Conservation (phyloP, 1,284 basidiomycete genomes). For the Acaromyces ingoldii region DNA sequence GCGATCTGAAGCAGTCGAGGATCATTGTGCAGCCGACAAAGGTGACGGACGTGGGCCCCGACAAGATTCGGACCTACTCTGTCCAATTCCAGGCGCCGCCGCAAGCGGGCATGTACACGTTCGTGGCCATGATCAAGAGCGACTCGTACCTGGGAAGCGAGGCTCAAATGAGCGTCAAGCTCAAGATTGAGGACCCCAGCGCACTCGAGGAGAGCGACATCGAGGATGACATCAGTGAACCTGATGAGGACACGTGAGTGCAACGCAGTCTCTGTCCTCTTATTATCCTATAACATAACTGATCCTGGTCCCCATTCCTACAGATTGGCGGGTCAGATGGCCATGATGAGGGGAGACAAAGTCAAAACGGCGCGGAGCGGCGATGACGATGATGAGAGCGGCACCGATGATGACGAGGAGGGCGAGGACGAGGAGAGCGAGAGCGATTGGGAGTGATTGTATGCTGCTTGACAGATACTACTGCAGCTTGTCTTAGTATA, state of each 20-base stretch:
- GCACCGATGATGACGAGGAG: constrained; percentile 17
- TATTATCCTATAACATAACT: neutral
- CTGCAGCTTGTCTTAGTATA: too few species aligned
- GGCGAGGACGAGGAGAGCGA: constrained; percentile 19
- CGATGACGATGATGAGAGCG: constrained; percentile 19
- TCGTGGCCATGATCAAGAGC: constrained; percentile 77
- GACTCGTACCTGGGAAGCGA: constrained; percentile 85
- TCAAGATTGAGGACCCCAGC: constrained; percentile 67
- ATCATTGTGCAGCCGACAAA: constrained; percentile 86
- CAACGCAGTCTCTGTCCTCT: constrained; percentile 61
- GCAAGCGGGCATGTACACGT: constrained; percentile 76
- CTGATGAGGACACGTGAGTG: constrained; percentile 41
- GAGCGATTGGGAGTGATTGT: constrained; percentile 11
- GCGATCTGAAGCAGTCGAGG: constrained; percentile 81
- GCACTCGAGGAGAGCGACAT: constrained; percentile 46
- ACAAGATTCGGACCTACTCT: constrained; percentile 75
- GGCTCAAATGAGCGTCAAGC: constrained; percentile 44
- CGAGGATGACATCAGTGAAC: constrained; percentile 50
- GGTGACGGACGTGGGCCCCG: constrained; percentile 60
- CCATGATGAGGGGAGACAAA: constrained; percentile 82
- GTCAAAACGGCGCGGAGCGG: constrained; percentile 64
- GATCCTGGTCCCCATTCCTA: constrained; percentile 53
- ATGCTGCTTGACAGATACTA: too few species aligned
- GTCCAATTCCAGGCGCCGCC: constrained; percentile 93
- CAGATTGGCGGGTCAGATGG: constrained; percentile 96